A percentile compares a stretch with the other conserved stretches of the same genome.
Evolutionary conservation across 148 eudicot genomes (phyloP).

Genomic region (Bassia scoparia): DNA sequence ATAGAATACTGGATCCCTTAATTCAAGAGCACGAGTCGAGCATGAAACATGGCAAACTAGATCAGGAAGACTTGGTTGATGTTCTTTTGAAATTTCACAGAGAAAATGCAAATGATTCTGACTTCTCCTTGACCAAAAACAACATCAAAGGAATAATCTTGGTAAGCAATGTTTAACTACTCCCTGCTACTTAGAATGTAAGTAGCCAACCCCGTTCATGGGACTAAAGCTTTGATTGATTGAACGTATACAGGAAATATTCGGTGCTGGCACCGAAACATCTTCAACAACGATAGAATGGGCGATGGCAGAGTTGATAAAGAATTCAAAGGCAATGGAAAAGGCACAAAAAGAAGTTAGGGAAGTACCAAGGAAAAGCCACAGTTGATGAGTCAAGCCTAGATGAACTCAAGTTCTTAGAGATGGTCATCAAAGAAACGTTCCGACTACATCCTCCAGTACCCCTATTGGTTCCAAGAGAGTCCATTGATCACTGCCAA

Average conservation of each 20-base stretch:
- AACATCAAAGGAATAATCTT: constrained; percentile 28
- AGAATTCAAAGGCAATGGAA: not conserved
- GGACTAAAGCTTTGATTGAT: too few relatives aligned
- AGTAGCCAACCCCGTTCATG: too few relatives aligned
- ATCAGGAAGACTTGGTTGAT: constrained; percentile 27
- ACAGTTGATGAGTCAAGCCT: not conserved
- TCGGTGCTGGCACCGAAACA: not conserved
- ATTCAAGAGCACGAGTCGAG: constrained; percentile 22
- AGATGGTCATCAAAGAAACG: constrained; percentile 6
- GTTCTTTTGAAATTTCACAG: constrained; percentile 30
- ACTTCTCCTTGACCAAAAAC: constrained; percentile 22
- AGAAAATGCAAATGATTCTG: not conserved
- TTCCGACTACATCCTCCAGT: not conserved
- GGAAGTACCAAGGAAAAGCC: not conserved
- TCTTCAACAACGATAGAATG: not conserved
- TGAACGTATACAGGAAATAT: constrained; percentile 3
- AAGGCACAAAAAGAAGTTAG: constrained; percentile 5
- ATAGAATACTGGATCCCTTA: constrained; percentile 28
- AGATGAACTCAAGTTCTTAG: not conserved
- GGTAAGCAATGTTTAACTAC: not conserved
- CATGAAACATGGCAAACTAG: not conserved
- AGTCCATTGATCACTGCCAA: not conserved
- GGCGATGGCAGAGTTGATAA: not conserved
- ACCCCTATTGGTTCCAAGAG: not conserved
- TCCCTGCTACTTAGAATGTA: too few relatives aligned